Conservation (phyloP, 768 basidiomycete species). For the Clitopilus hobsonii region DNA sequence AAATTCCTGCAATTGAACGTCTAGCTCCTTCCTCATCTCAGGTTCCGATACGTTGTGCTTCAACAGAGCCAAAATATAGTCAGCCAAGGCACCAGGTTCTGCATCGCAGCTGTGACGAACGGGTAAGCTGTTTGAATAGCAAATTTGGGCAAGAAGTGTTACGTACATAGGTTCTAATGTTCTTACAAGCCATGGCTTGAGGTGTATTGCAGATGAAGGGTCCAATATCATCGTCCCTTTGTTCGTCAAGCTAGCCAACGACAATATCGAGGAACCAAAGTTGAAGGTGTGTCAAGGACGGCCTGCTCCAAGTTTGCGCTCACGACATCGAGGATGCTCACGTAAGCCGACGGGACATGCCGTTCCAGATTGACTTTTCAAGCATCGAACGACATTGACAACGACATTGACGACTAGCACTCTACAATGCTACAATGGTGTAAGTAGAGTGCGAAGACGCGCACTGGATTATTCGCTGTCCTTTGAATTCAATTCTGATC, state of each 20-base stretch:
- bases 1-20: conserved; percentile 83
- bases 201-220: conserved; percentile 53
- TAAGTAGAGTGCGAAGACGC: too few species aligned
- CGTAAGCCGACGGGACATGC: not conserved
- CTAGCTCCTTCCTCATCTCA: conserved; percentile 78
- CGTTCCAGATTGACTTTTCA: too few species aligned
- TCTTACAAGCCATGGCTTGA: conserved; percentile 85
- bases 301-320: not conserved
- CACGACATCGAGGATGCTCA: not conserved
- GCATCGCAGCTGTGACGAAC: conserved; percentile 78
- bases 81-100: conserved; percentile 88
- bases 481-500: too few species aligned
- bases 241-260: not conserved
- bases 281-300: not conserved
- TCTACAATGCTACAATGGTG: too few species aligned
- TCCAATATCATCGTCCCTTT: conserved; percentile 57
- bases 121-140: conserved; percentile 5
- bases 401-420: too few species aligned
- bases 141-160: conserved; percentile 5
- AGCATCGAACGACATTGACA: too few species aligned
- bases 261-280: not conserved
- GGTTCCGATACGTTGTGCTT: conserved; percentile 83
- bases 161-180: conserved; percentile 88
- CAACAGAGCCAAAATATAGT: conserved; percentile 90
- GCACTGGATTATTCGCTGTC: too few species aligned